phyloP scores from a whole-genome alignment of 1,284 basidiomycete species.

The Moesziomyces sp. region DNA sequence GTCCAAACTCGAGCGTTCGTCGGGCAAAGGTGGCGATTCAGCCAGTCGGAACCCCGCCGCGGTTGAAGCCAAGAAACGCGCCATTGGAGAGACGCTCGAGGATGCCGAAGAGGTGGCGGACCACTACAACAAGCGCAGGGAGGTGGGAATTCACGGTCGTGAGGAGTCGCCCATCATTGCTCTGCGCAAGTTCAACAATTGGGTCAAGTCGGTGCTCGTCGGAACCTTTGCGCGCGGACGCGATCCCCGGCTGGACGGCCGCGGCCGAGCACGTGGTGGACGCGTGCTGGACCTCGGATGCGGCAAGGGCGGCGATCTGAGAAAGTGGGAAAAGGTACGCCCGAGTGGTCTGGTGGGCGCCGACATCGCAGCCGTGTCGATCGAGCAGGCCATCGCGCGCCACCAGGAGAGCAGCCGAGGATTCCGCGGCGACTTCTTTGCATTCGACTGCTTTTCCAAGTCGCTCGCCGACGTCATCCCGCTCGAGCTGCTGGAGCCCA shows the following conservation, averaged over 20 bases:
- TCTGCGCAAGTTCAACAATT: conserved; percentile 97
- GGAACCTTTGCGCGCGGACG: conserved; percentile 41
- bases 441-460: conserved; percentile 87
- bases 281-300: conserved; percentile 95
- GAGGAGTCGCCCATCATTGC: conserved; percentile 94
- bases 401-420: conserved; percentile 71
- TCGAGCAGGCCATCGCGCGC: conserved; percentile 86
- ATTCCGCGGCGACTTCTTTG: conserved; percentile 83
- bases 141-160: conserved; percentile 85
- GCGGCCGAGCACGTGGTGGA: conserved; percentile 68
- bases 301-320: conserved; percentile 96
- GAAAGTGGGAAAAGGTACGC: conserved; percentile 92
- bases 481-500: conserved; percentile 72
- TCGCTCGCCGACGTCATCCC: conserved; percentile 79
- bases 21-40: not conserved
- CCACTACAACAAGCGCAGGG: conserved; percentile 83
- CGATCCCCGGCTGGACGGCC: conserved; percentile 29
- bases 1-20: conserved; percentile 6
- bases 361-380: conserved; percentile 88
- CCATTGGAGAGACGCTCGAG: conserved; percentile 26
- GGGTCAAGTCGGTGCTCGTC: conserved; percentile 69
- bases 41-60: conserved; percentile 2
- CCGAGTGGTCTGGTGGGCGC: conserved; percentile 83
- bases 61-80: conserved; percentile 21
- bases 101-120: conserved; percentile 51